Base-by-base conservation (phyloP, 768 basidiomycete genomes). In the Lactarius pseudohatsudake region DNA sequence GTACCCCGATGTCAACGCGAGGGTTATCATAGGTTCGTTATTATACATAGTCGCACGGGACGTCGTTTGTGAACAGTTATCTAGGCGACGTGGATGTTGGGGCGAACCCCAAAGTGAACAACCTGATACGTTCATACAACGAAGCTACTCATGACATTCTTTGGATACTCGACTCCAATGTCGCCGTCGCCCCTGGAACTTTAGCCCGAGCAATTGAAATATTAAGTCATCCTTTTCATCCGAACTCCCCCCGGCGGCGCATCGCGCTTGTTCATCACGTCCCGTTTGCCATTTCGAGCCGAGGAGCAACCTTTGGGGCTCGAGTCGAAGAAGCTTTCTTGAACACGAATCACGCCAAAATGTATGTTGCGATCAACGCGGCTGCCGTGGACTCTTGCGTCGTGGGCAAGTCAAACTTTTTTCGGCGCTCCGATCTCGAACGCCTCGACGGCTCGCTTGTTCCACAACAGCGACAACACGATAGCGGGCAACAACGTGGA, bases 61-160 rank as follows among this genome's bases (percentile, higher is more conserved):
- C 2, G 64, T 9, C 26, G 26, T 38, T 56, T n/a, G 32, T 47
- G 15, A 64, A 60, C 15, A 26, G 16, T 0, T 59, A 32, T 57
- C 34, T 59, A 94, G 94, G 94, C 57, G 89, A 92, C 72, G 88
- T 91, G 67, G 75, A 83, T 56, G 89, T 96, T 26, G 96, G 96
- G 6, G 88, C 93, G 36, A 99, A 99, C 72, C 97, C 97, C 0
- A 98, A 98, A 81, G 90, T 98, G 72, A 98, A 98, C 80, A 98
- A 98, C 76, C 87, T 99, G 56, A 82, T 95, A 68, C 86, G 87
- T 40, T 84, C 96, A 16, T 98, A 95, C 75, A 81, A 82, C 54
- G 79, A 85, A 73, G 97, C 96, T 0, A 78, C 82, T 63, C 81
- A 97, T 74, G 94, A 98, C 73, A 91, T 98, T 58, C 79, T 98